A percentile compares a stretch with the other conserved stretches of the same genome.
phyloP scores from a whole-genome alignment of 352 stramenopile species.

The Elongisporangium anandrum region DNA sequence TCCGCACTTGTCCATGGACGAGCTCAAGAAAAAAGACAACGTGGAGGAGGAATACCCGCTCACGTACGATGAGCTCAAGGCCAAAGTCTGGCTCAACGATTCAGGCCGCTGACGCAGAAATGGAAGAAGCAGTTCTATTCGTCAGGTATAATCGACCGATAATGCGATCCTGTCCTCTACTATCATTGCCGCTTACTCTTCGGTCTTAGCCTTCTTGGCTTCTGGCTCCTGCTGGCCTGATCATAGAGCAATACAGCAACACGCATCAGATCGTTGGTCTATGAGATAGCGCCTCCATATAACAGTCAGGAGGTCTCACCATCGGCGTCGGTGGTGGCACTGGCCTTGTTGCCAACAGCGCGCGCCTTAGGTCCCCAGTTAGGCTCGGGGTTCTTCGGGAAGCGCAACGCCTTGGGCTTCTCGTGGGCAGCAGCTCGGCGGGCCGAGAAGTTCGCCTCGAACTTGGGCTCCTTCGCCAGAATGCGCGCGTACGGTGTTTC shows the following conservation, averaged over 20 bases:
- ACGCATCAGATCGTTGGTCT: background rate
- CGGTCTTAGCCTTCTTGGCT: constrained; percentile 77
- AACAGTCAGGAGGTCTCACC: constrained; percentile 7
- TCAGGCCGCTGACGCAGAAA: constrained; percentile 15
- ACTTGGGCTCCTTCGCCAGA: constrained; percentile 74
- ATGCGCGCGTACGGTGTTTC: constrained; percentile 83
- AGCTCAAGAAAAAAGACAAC: constrained; percentile 82
- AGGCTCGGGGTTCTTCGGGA: constrained; percentile 93
- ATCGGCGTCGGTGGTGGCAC: constrained; percentile 11
- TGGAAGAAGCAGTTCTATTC: constrained; percentile 4
- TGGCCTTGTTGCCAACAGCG: constrained; percentile 66
- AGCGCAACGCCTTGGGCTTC: constrained; percentile 91
- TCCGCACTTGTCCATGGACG: constrained; percentile 68
- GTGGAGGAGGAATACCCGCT: constrained; percentile 85
- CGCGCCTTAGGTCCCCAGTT: constrained; percentile 96
- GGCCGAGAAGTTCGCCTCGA: constrained; percentile 83
- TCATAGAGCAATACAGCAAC: constrained; percentile 1
- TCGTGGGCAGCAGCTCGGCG: constrained; percentile 55
- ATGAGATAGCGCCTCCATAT: background rate
- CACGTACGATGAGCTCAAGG: constrained; percentile 83
- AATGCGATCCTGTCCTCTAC: background rate
- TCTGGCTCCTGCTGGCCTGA: constrained; percentile 56
- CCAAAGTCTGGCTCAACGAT: constrained; percentile 71
- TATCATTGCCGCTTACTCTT: constrained; percentile 24
- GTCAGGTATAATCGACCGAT: background rate